phyloP scores from a whole-genome alignment of 208 protist species.

The Trypanosoma avium region DNA sequence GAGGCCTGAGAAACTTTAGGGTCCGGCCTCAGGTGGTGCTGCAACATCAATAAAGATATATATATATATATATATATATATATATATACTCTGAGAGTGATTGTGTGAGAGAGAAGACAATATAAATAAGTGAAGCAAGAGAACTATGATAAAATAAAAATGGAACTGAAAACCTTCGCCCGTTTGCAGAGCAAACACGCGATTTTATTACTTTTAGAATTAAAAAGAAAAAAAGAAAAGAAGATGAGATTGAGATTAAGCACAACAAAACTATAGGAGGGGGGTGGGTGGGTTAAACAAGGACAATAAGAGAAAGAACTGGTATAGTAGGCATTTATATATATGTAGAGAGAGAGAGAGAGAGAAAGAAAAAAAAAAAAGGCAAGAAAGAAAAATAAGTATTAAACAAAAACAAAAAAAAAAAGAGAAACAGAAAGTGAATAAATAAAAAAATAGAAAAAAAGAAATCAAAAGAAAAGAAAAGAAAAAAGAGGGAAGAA shows the following conservation, averaged over 20 bases:
- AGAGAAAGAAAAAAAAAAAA: not conserved
- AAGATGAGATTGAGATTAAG: no score
- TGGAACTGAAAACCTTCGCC: no score
- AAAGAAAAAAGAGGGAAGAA: slow-evolving; percentile 16
- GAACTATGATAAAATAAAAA: no score
- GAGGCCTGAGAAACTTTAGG: not conserved
- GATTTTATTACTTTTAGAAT: no score
- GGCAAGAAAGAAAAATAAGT: not conserved
- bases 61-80: not conserved
- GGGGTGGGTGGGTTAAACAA: no score
- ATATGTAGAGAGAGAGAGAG: not conserved
- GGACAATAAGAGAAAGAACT: not conserved
- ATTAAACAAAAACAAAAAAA: slow-evolving; percentile 2
- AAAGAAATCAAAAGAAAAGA: slow-evolving; percentile 18
- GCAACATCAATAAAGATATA: slow-evolving; percentile 16
- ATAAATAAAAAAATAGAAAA: not conserved
- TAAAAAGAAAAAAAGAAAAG: no score
- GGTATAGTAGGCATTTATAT: not conserved
- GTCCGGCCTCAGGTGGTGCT: slow-evolving; percentile 28
- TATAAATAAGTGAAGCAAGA: no score
- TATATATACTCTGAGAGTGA: no score
- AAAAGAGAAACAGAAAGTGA: slow-evolving; percentile 11
- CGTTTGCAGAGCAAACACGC: no score
- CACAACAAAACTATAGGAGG: no score
- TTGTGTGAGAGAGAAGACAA: no score